Base-by-base conservation (phyloP, 2,329 filamentous ascomycete genomes). In the Nemania diffusa region DNA sequence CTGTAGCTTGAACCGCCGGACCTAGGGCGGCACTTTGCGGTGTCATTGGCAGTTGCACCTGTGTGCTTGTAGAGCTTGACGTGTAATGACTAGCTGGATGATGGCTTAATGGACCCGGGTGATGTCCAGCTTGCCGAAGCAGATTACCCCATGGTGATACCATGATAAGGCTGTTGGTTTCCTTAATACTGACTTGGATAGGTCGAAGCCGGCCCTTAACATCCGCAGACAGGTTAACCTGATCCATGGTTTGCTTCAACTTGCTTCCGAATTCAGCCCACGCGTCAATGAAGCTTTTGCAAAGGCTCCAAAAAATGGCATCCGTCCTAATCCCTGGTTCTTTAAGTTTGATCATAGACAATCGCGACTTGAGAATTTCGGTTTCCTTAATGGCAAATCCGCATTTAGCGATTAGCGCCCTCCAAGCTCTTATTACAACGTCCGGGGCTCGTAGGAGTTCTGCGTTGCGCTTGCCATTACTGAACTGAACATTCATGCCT, bases 21-120 rank as follows among this genome's bases (percentile, higher is more conserved):
- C 94, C 95, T 5, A 97, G 84, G 1, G 94, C 94, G 17, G 94
- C 94, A 73, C 92, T 96, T 69, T 97, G 87, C 7, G 95, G 94
- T 1, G 94, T 97, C 74, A 96, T 93, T 8, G 94, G 94, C 42
- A 94, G 73, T 59, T 81, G 79, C 42, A 77, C 69, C 57, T 74
- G 77, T 9, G 76, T 69, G 46, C 74, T 71, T 32, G 76, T 75
- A 11, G 78, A 78, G 53, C 74, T 78, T 24, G 74, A 73, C 20
- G 76, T 65, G 62, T 77, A 77, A 69, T 82, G 76, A 61, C 77
- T 74, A 27, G 72, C 80, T 65, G 75, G 74, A 57, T 73, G 75
- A 44, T 75, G 72, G 57, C 58, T 72, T 11, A 68, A 24, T 1
- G 57, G 48, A 24, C 77, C 75, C 15, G 62, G 69, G 29, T 71